phyloP scores from a whole-genome alignment of 176 grass and related monocot species.

The Hyparrhenia diplandra region DNA sequence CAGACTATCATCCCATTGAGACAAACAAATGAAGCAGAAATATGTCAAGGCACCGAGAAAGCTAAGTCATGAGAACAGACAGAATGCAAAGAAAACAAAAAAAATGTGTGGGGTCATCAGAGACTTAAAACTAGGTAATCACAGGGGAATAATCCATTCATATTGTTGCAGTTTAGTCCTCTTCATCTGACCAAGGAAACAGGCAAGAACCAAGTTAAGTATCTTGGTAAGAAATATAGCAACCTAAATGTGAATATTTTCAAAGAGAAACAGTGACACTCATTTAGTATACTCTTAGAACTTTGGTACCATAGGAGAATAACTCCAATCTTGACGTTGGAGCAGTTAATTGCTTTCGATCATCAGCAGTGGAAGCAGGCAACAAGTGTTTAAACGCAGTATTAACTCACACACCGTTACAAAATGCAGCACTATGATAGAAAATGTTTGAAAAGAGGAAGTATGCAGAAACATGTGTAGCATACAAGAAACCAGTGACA shows the following conservation, averaged over 20 bases:
- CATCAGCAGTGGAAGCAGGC: neutral
- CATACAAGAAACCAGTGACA: neutral
- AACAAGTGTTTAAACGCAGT: neutral
- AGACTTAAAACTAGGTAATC: slow-evolving; percentile 35
- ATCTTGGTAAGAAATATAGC: neutral
- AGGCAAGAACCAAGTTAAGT: neutral
- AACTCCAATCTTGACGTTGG: too few relatives aligned
- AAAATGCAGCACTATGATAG: too few relatives aligned
- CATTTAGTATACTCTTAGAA: neutral
- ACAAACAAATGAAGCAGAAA: neutral
- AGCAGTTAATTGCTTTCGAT: neutral
- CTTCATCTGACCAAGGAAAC: neutral
- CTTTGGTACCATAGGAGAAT: neutral
- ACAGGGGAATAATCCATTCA: slow-evolving; percentile 16
- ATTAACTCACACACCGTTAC: neutral
- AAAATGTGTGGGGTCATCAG: slow-evolving; percentile 20
- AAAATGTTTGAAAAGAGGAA: too few relatives aligned
- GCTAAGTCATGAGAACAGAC: neutral
- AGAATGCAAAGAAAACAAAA: neutral
- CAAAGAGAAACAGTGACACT: neutral
- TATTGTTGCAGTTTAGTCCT: slow-evolving; percentile 38
- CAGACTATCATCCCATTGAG: neutral
- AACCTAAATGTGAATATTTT: neutral
- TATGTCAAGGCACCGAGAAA: neutral
- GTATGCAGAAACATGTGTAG: neutral